These are phyloP conservation scores for Cutaneotrichosporon sp. DNA, from an alignment of 1,284 basidiomycete species.

Conservation along the genomic window DNA sequence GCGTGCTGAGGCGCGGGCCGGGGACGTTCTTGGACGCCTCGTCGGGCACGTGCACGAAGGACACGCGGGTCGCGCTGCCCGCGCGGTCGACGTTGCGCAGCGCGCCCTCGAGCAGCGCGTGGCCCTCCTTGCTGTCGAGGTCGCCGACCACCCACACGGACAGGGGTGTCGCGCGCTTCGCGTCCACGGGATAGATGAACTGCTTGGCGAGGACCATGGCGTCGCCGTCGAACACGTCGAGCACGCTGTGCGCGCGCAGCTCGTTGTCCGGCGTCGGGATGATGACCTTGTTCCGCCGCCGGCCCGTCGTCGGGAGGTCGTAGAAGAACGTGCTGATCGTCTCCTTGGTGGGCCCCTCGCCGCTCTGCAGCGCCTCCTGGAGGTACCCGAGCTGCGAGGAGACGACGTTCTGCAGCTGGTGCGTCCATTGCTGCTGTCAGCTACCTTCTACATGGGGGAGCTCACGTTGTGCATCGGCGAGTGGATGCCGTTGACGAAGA, in stretches of 20 bases:
- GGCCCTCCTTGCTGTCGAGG: constrained; percentile 67
- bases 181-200: constrained; percentile 63
- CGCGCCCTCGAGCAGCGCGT: constrained; percentile 63
- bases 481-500: constrained; percentile 87
- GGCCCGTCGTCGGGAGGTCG: constrained; percentile 72
- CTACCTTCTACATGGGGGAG: constrained; percentile 12
- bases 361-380: not conserved
- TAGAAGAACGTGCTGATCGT: constrained; percentile 79
- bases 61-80: constrained; percentile 46
- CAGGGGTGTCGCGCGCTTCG: constrained; percentile 42
- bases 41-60: constrained; percentile 51
- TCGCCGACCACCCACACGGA: constrained; percentile 75
- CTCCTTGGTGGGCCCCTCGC: constrained; percentile 50
- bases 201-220: constrained; percentile 42
- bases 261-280: constrained; percentile 39
- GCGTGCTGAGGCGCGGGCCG: constrained; percentile 40
- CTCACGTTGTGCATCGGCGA: constrained; percentile 70
- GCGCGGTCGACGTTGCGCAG: constrained; percentile 60
- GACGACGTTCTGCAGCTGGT: constrained; percentile 64
- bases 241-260: constrained; percentile 33
- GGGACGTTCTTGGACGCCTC: constrained; percentile 5
- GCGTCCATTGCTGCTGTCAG: constrained; percentile 59
- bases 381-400: constrained; percentile 63
- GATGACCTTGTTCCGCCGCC: constrained; percentile 63
- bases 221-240: constrained; percentile 37